Evolutionary conservation across 1,284 basidiomycete genomes (phyloP).

Genomic region (Cystobasidiaceae sp.): DNA sequence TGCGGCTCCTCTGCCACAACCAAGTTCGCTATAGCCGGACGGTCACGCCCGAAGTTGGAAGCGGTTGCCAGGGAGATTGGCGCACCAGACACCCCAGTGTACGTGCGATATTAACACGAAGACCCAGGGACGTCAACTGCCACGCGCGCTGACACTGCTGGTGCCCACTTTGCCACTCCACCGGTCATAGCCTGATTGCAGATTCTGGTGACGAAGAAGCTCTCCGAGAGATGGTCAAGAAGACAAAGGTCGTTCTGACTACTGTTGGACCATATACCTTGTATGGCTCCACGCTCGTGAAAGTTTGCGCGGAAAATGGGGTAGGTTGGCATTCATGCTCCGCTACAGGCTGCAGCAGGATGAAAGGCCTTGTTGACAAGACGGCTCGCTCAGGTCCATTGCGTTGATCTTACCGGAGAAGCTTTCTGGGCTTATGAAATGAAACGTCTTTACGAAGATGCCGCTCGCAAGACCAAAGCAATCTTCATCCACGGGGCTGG

Average conservation of each 20-base stretch:
- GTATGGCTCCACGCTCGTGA: constrained; percentile 38
- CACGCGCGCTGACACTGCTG: neutral
- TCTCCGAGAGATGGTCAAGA: constrained; percentile 63
- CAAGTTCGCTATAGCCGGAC: constrained; percentile 34
- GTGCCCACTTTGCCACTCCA: too few species aligned
- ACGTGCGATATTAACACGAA: neutral
- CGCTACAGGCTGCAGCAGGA: neutral
- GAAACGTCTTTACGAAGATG: constrained; percentile 25
- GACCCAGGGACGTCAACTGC: neutral
- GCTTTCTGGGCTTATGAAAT: constrained; percentile 35
- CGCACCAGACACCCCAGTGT: constrained; percentile 22
- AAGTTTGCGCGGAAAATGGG: constrained; percentile 38
- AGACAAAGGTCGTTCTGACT: constrained; percentile 43
- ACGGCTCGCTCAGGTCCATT: constrained; percentile 24
- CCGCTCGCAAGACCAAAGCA: constrained; percentile 34
- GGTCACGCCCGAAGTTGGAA: constrained; percentile 36
- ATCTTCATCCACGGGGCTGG: constrained; percentile 39
- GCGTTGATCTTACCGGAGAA: constrained; percentile 40
- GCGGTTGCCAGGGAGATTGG: constrained; percentile 29
- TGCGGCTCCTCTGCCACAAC: constrained; percentile 5
- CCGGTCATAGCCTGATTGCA: constrained; percentile 33
- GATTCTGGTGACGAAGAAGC: constrained; percentile 48
- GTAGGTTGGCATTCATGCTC: neutral
- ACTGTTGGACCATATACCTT: constrained; percentile 38
- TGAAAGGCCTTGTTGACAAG: neutral